Evolutionary conservation across 495 filamentous ascomycete genomes (phyloP).

Genomic region (Acidiella bohemica): DNA sequence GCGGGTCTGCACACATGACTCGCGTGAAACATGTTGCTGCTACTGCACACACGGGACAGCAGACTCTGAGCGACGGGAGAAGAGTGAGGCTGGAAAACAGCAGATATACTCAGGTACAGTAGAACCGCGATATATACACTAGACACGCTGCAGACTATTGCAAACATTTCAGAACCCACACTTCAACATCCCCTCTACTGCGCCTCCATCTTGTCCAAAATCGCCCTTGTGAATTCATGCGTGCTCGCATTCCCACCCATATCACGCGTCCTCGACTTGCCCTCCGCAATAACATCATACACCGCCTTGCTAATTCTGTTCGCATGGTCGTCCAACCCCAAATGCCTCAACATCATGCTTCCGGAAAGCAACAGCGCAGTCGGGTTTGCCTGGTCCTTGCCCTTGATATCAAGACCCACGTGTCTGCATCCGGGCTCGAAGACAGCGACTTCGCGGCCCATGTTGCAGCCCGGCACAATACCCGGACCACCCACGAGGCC

Average conservation of each 20-base stretch:
- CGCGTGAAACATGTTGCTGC: too few species aligned
- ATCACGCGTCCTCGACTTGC: constrained; percentile 74
- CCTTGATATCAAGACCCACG: constrained; percentile 97
- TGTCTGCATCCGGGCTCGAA: constrained; percentile 98
- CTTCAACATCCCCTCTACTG: background rate
- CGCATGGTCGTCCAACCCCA: constrained; percentile 92
- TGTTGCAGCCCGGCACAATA: constrained; percentile 96
- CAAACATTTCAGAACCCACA: background rate
- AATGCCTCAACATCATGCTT: constrained; percentile 89
- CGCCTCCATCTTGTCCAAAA: constrained; percentile 82
- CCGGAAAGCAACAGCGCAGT: constrained; percentile 89
- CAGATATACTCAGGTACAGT: too few species aligned
- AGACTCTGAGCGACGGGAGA: too few species aligned
- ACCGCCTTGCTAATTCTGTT: constrained; percentile 96
- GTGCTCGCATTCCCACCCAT: constrained; percentile 87
- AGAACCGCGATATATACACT: too few species aligned
- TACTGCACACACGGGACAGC: too few species aligned
- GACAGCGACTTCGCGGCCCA: constrained; percentile 94
- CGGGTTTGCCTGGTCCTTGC: constrained; percentile 97
- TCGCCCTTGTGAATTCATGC: constrained; percentile 86
- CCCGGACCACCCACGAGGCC: constrained; percentile 96
- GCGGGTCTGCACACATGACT: too few species aligned
- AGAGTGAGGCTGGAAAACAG: too few species aligned
- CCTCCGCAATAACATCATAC: constrained; percentile 88
- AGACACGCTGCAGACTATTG: constrained; percentile 4